phyloP scores from a whole-genome alignment of 1,284 basidiomycete genomes.

The Phaffia rhodozyma region DNA sequence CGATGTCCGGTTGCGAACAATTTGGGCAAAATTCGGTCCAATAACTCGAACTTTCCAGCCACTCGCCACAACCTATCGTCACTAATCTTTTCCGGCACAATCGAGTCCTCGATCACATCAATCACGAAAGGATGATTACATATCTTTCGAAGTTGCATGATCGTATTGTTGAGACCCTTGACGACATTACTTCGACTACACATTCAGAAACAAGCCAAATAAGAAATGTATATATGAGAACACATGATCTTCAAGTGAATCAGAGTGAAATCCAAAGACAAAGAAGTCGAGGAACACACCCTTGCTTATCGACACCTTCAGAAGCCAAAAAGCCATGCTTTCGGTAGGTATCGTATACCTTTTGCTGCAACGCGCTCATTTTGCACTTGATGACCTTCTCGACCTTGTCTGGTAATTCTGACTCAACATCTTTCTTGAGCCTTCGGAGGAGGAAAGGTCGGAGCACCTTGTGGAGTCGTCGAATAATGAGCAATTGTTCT shows the following conservation, averaged over 20 bases:
- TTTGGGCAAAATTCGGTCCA: conserved; percentile 86
- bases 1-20: conserved; percentile 86
- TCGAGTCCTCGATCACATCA: conserved; percentile 66
- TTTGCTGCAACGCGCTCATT: conserved; percentile 88
- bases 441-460: conserved; percentile 92
- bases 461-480: conserved; percentile 95
- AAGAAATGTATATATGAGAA: background rate
- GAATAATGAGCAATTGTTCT: conserved; percentile 94
- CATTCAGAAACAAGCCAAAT: no score
- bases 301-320: conserved; percentile 55
- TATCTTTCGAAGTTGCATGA: conserved; percentile 99
- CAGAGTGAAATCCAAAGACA: background rate
- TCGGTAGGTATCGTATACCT: conserved; percentile 63
- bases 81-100: conserved; percentile 59
- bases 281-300: conserved; percentile 12
- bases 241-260: no score
- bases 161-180: conserved; percentile 86
- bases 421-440: conserved; percentile 97
- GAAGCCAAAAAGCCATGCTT: conserved; percentile 37
- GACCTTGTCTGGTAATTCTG: conserved; percentile 94
- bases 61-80: conserved; percentile 79
- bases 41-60: conserved; percentile 91
- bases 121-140: conserved; percentile 97
- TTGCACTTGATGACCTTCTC: conserved; percentile 98
- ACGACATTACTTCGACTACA: conserved; percentile 40